These are phyloP conservation scores for Arabidopsis hybrid DNA, from an alignment of 441 rosid species.

Conservation along the genomic window DNA sequence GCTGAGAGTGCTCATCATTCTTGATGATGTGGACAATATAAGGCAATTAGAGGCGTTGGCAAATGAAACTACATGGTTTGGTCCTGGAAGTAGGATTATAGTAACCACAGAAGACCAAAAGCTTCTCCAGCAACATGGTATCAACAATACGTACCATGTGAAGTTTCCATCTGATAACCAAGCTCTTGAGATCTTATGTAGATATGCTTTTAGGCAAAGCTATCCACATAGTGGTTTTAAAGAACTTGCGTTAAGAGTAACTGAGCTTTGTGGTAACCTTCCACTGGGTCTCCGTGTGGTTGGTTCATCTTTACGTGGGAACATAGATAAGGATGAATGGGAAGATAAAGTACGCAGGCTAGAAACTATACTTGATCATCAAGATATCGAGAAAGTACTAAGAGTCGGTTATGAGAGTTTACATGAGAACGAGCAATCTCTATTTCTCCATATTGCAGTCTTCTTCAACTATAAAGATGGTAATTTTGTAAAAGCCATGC, in stretches of 20 bases:
- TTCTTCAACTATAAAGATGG: neutral
- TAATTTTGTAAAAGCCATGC: neutral
- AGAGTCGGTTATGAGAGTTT: neutral
- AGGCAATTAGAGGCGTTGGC: slow-evolving; percentile 18
- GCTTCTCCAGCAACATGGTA: slow-evolving; percentile 8
- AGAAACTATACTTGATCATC: neutral
- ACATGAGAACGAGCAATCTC: neutral
- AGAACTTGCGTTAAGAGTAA: neutral
- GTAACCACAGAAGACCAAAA: slow-evolving; percentile 11
- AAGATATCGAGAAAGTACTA: neutral
- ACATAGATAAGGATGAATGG: neutral
- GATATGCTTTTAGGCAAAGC: slow-evolving; percentile 4
- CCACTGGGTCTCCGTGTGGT: slow-evolving; percentile 20
- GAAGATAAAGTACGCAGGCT: neutral
- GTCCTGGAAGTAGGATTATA: slow-evolving; percentile 15
- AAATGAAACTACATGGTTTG: slow-evolving; percentile 11
- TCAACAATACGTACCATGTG: neutral
- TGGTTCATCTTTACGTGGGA: slow-evolving; percentile 19
- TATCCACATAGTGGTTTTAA: neutral
- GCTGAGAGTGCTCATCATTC: slow-evolving; percentile 10
- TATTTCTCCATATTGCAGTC: neutral
- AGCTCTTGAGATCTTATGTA: no score
- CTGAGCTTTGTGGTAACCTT: slow-evolving; percentile 6
- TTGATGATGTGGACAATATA: slow-evolving; percentile 21
- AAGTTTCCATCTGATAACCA: no score